phyloP scores from a whole-genome alignment of 1,139 yeast genomes.

The Yamadazyma taylorii region DNA sequence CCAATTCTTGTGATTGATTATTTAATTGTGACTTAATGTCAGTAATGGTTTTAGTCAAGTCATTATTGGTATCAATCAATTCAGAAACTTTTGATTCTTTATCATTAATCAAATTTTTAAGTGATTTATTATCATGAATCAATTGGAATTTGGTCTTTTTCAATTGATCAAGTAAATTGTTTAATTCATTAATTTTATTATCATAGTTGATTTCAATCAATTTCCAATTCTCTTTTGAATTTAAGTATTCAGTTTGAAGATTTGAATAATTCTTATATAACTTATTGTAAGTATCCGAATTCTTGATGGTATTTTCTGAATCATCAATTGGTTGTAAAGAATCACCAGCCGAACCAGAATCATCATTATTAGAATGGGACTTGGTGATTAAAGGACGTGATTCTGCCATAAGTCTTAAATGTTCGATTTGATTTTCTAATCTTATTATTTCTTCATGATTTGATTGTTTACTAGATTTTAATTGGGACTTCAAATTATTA shows the following conservation, averaged over 20 bases:
- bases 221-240: conserved; percentile 69
- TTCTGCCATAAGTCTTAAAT: conserved; percentile 1
- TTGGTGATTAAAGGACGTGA: not conserved
- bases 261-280: conserved; percentile 45
- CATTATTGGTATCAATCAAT: conserved; percentile 31
- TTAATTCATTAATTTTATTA: conserved; percentile 46
- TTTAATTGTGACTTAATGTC: conserved; percentile 5
- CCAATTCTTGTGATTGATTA: not conserved
- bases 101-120: conserved; percentile 26
- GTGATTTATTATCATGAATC: conserved; percentile 28
- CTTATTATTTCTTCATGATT: conserved; percentile 47
- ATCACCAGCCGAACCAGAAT: conserved; percentile 23
- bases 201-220: conserved; percentile 56
- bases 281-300: conserved; percentile 15
- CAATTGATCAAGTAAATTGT: conserved; percentile 34
- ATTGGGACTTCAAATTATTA: conserved; percentile 26
- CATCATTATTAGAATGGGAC: conserved; percentile 25
- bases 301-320: conserved; percentile 10
- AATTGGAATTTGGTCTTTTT: conserved; percentile 34
- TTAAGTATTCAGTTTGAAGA: conserved; percentile 64
- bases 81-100: conserved; percentile 22
- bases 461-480: conserved; percentile 17
- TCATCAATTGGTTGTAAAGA: too few relatives aligned
- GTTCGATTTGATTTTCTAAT: conserved; percentile 49
- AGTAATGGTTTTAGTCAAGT: conserved; percentile 19